phyloP scores from a whole-genome alignment of 352 stramenopile genomes.

The Phytophthora rubi region DNA sequence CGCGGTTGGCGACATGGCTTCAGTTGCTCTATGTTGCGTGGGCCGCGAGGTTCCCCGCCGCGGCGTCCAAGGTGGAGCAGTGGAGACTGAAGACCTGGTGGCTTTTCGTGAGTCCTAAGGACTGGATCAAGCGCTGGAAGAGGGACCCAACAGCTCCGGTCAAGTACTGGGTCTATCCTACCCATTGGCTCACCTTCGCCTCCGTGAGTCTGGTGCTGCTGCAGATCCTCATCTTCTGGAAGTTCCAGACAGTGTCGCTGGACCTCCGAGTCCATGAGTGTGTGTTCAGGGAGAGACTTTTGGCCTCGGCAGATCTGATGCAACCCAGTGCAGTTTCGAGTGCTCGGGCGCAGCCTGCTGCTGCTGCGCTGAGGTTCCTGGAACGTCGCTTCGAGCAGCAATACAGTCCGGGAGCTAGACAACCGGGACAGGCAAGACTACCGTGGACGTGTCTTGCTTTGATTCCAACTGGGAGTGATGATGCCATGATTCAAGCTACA shows the following conservation, averaged over 20 bases:
- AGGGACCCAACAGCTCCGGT: constrained; percentile 35
- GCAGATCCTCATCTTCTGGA: constrained; percentile 53
- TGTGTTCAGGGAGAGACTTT: constrained; percentile 59
- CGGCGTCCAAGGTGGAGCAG: constrained; percentile 26
- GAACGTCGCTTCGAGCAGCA: constrained; percentile 76
- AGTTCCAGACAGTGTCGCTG: constrained; percentile 57
- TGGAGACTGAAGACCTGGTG: constrained; percentile 22
- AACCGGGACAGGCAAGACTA: constrained; percentile 46
- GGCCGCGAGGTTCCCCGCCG: constrained; percentile 28
- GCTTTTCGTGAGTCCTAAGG: constrained; percentile 11
- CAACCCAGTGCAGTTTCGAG: constrained; percentile 21
- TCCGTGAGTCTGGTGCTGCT: constrained; percentile 52
- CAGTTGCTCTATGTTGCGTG: constrained; percentile 34
- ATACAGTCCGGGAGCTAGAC: constrained; percentile 29
- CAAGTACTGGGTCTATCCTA: constrained; percentile 75
- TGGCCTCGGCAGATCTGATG: constrained; percentile 43
- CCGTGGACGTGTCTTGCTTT: constrained; percentile 72
- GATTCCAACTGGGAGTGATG: constrained; percentile 43
- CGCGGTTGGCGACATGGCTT: constrained; percentile 23
- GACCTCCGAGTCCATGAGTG: constrained; percentile 73
- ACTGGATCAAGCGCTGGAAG: constrained; percentile 33
- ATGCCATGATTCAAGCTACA: constrained; percentile 34
- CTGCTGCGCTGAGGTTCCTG: constrained; percentile 48
- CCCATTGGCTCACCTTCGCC: constrained; percentile 68
- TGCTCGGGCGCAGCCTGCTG: constrained; percentile 23